Evolutionary conservation across 441 rosid genomes (phyloP).

Genomic region (Bocquillonia castaneifolia): DNA sequence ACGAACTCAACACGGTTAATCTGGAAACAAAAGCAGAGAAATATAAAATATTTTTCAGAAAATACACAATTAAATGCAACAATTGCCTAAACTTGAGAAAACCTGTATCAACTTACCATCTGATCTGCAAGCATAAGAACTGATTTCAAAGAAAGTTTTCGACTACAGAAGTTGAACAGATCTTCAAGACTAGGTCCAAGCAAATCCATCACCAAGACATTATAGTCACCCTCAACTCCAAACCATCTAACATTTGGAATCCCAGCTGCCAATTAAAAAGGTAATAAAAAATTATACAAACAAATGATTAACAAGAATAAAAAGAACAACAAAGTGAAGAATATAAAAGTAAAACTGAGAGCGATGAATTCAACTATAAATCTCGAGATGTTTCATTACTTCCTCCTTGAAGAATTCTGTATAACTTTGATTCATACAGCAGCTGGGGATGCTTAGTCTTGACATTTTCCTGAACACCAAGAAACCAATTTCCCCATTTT

Average conservation of each 20-base stretch:
- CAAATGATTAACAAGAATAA: neutral
- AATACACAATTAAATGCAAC: conserved; percentile 1
- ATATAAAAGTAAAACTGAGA: neutral
- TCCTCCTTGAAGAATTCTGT: conserved; percentile 96
- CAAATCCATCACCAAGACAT: conserved; percentile 93
- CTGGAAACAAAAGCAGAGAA: conserved; percentile 31
- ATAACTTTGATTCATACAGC: conserved; percentile 83
- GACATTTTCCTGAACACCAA: conserved; percentile 70
- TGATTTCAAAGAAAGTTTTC: conserved; percentile 87
- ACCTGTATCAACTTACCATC: conserved; percentile 84
- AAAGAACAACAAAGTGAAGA: neutral
- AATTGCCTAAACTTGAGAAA: conserved; percentile 3
- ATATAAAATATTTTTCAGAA: conserved; percentile 14
- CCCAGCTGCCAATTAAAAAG: conserved; percentile 56
- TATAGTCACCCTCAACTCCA: conserved; percentile 93
- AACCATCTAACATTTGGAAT: conserved; percentile 94
- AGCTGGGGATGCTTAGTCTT: conserved; percentile 96
- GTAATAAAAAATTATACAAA: neutral
- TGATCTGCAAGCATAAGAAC: conserved; percentile 98
- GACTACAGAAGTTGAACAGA: conserved; percentile 87
- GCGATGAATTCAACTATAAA: neutral
- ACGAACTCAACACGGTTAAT: conserved; percentile 85
- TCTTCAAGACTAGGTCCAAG: conserved; percentile 99
- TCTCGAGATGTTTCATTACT: conserved; percentile 41
- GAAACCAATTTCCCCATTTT: neutral